Base-by-base conservation (phyloP, 2,329 filamentous ascomycete genomes). In the Microdochium bolleyi region DNA sequence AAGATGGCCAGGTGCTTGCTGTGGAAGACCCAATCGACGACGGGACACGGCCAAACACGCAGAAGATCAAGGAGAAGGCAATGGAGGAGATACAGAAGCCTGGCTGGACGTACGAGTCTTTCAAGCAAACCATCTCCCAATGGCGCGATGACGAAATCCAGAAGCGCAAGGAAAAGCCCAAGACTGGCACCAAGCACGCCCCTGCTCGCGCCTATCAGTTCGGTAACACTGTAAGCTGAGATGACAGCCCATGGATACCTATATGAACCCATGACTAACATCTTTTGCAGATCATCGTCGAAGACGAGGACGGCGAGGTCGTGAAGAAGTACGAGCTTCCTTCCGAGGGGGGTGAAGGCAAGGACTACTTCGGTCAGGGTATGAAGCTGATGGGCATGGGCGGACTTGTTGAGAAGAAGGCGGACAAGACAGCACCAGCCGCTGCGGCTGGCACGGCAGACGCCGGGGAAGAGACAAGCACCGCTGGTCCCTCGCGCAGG, bases 201-300 rank as follows among this genome's bases (percentile, higher is more conserved):
- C 87, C 88, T 13, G 89, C 89, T n/a, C 76, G 86, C 49, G 89
- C 89, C 4, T 95, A 92, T 64, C 88, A 92, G 59, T 92, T 90
- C 62, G 89, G 89, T 57, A 92, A 89, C 64, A 92, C 80, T 46
- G 82, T 84, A 74, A 67, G 79, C 67, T 48, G 46, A 10, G 8
- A 14, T 7, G 9, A 27, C 22, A 2, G n/a, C 46, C 11, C 24
- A 13, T 24, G 2, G 13, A 46, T 14, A 10, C 27, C 19, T 21
- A 8, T 53, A 38, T 30, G 27, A 10, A 25, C n/a, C n/a, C n/a
- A 44, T 52, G 50, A 24, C 65, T 73, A 62, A 74, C 61, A 50
- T 22, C 14, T n/a, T 11, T 1, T 16, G 51, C 19, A 89, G 73
- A 89, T 95, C 58, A 92, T 95, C 64, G 87, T 95, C 16, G 89